Evolutionary conservation across 768 basidiomycete species (phyloP).

Genomic region (Flagelloscypha sp.): DNA sequence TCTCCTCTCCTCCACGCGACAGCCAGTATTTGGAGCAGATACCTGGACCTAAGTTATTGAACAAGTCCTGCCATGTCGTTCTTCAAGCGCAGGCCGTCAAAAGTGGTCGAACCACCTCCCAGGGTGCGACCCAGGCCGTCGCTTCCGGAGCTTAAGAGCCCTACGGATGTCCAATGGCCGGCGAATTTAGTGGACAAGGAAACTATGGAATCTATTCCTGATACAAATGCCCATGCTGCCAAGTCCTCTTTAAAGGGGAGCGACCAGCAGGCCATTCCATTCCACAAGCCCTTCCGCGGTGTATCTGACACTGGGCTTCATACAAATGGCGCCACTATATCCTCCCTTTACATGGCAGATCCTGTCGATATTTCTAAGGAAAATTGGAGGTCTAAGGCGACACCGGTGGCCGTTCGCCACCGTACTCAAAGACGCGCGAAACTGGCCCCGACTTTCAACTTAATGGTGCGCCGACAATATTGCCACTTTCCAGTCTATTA

Average conservation of each 20-base stretch:
- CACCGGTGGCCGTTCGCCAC: conserved; percentile 32
- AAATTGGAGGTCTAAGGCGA: conserved; percentile 33
- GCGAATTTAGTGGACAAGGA: conserved; percentile 71
- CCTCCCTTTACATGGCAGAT: conserved; percentile 58
- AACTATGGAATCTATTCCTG: conserved; percentile 23
- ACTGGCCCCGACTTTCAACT: conserved; percentile 71
- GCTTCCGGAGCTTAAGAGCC: conserved; percentile 66
- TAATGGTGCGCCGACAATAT: conserved; percentile 51
- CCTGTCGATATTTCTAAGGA: conserved; percentile 64
- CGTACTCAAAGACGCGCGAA: conserved; percentile 59
- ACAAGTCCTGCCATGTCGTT: conserved; percentile 64
- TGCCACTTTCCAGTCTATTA: conserved; percentile 7
- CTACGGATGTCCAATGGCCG: conserved; percentile 81
- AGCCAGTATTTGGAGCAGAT: too few species aligned
- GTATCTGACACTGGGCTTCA: conserved; percentile 35
- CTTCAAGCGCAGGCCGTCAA: conserved; percentile 60
- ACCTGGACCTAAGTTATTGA: too few species aligned
- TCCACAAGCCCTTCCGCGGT: conserved; percentile 75
- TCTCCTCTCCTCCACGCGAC: conserved; percentile 4
- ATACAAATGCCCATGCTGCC: conserved; percentile 45
- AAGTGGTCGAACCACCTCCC: conserved; percentile 37
- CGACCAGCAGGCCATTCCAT: conserved; percentile 52
- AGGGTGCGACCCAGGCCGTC: conserved; percentile 70
- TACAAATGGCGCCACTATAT: conserved; percentile 45
- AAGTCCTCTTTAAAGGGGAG: conserved; percentile 55